Evolutionary conservation across 1,284 basidiomycete species (phyloP).

Genomic region (Papiliotrema flavescens): DNA sequence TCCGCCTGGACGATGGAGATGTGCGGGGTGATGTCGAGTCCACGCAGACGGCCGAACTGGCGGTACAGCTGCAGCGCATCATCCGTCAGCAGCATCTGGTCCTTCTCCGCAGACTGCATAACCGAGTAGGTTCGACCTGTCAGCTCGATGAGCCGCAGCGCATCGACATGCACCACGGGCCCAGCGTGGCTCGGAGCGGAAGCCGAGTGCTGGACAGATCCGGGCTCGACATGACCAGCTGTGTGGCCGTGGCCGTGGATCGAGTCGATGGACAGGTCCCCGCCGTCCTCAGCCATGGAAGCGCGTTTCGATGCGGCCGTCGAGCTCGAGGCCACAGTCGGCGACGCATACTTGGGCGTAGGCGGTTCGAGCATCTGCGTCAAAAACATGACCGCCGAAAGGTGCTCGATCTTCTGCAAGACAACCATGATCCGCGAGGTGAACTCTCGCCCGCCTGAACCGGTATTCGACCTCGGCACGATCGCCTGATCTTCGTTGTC

Average conservation of each 20-base stretch:
- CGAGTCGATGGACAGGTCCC: conserved; percentile 1
- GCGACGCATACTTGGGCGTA: conserved; percentile 39
- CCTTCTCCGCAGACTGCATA: conserved; percentile 70
- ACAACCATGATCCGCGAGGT: conserved; percentile 65
- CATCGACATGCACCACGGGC: conserved; percentile 54
- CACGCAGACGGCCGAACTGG: conserved; percentile 68
- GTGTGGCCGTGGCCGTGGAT: neutral
- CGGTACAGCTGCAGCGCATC: conserved; percentile 75
- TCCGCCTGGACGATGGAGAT: conserved; percentile 67
- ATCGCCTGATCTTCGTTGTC: conserved; percentile 30
- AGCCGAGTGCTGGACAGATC: conserved; percentile 17
- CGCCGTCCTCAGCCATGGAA: neutral
- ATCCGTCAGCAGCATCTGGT: conserved; percentile 66
- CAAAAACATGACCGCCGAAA: conserved; percentile 58
- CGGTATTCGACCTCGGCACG: conserved; percentile 6
- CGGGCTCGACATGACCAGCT: conserved; percentile 31
- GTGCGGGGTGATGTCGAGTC: conserved; percentile 60
- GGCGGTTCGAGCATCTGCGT: conserved; percentile 52
- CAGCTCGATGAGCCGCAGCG: conserved; percentile 81
- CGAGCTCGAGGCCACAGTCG: conserved; percentile 54
- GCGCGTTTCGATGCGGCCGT: conserved; percentile 41
- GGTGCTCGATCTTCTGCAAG: conserved; percentile 84
- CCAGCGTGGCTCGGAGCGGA: neutral
- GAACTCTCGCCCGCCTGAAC: conserved; percentile 35
- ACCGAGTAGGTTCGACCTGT: conserved; percentile 82